Evolutionary conservation across 805 yeast species (phyloP).

Genomic region (Sungouiozyma ichnusensis): DNA sequence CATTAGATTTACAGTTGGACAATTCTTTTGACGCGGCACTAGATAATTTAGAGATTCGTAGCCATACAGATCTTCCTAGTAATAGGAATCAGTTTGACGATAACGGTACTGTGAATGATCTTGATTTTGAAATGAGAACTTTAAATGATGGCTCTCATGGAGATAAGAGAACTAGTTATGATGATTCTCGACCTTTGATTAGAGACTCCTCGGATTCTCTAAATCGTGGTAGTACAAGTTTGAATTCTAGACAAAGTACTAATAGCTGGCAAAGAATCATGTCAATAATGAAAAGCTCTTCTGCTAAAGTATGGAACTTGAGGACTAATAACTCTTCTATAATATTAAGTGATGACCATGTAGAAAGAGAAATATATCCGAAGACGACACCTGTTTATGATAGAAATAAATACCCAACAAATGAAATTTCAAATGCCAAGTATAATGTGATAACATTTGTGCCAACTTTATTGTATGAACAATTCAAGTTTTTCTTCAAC

Average conservation of each 20-base stretch:
- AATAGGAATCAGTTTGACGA: conserved; percentile 3
- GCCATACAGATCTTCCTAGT: conserved; percentile 11
- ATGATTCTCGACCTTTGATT: conserved; percentile 13
- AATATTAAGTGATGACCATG: conserved; percentile 17
- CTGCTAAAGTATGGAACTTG: conserved; percentile 4
- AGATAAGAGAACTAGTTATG: conserved; percentile 10
- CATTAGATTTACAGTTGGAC: conserved; percentile 55
- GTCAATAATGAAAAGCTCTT: conserved; percentile 1
- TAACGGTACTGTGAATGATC: conserved; percentile 8
- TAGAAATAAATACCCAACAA: conserved; percentile 40
- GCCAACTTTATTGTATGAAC: conserved; percentile 86
- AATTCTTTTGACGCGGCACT: conserved; percentile 53
- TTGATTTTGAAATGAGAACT: conserved; percentile 23
- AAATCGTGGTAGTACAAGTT: neutral
- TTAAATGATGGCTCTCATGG: conserved; percentile 8
- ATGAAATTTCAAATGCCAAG: conserved; percentile 88
- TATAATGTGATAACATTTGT: conserved; percentile 80
- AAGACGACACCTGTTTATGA: conserved; percentile 31
- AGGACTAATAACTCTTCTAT: conserved; percentile 6
- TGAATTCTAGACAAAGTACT: conserved; percentile 2
- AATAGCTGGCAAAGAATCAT: conserved; percentile 1
- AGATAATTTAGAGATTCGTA: conserved; percentile 38
- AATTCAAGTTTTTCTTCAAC: conserved; percentile 93
- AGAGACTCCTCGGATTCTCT: conserved; percentile 4
- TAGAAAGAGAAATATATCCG: conserved; percentile 35